Conservation (phyloP, 2,329 filamentous ascomycete species). For the Ophiostoma tasmaniense region DNA sequence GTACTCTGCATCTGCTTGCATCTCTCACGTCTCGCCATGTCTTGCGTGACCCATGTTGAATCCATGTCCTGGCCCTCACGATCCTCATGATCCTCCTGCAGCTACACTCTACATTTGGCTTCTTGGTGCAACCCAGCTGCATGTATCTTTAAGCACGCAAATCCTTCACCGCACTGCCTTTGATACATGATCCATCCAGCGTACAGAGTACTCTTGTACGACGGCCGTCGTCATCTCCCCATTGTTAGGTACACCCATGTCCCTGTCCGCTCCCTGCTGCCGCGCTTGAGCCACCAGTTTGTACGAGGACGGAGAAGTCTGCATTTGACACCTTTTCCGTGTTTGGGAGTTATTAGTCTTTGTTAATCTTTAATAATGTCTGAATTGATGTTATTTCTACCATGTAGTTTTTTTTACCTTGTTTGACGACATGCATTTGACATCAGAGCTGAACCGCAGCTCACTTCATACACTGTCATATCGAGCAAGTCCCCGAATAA, state of each 20-base stretch:
- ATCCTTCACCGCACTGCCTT: not conserved
- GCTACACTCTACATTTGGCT: not conserved
- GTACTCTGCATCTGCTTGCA: not conserved
- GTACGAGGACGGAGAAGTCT: not conserved
- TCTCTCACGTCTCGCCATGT: not conserved
- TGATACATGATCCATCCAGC: not conserved
- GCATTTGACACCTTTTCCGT: not conserved
- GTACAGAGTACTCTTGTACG: not conserved
- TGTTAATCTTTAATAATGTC: too few relatives aligned
- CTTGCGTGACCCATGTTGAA: too few relatives aligned
- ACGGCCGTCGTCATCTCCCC: not conserved
- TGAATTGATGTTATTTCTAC: too few relatives aligned
- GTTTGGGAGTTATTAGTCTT: not conserved
- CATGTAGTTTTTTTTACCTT: not conserved
- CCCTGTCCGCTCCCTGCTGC: conserved; percentile 2
- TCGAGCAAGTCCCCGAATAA: not conserved
- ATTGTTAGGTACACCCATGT: not conserved
- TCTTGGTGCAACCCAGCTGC: not conserved
- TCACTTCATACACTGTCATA: not conserved
- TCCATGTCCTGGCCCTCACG: not conserved
- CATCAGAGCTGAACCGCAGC: not conserved
- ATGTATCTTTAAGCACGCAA: too few relatives aligned
- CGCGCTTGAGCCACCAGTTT: conserved; percentile 11
- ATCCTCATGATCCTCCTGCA: not conserved
- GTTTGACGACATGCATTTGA: not conserved